These are phyloP conservation scores for Lasiodiplodia gonubiensis DNA, from an alignment of 2,329 filamentous ascomycete genomes.

Conservation along the genomic window DNA sequence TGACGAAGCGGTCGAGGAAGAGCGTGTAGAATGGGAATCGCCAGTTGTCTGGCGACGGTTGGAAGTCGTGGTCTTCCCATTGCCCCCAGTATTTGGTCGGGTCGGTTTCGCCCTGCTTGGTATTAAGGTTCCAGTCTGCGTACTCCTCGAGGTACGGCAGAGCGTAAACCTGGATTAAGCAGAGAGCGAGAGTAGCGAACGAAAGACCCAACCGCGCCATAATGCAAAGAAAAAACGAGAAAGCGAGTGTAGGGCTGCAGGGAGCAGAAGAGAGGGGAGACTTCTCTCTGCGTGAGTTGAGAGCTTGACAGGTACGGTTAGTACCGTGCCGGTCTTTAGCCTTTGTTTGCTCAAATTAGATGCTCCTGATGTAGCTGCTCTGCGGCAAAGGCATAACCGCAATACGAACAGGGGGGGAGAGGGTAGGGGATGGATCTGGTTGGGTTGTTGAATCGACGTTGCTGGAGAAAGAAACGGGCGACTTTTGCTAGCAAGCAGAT, in stretches of 20 bases:
- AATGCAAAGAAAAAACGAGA: constrained; percentile 21
- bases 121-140: constrained; percentile 65
- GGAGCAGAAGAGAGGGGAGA: constrained; percentile 15
- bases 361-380: constrained; percentile 4
- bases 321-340: constrained; percentile 13
- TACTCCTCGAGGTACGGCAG: constrained; percentile 56
- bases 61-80: constrained; percentile 61
- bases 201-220: constrained; percentile 25
- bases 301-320: constrained; percentile 18
- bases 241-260: constrained; percentile 27
- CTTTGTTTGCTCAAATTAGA: constrained; percentile 9
- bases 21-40: constrained; percentile 70
- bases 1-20: constrained; percentile 68
- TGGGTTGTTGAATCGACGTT: constrained; percentile 7
- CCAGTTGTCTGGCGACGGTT: constrained; percentile 65
- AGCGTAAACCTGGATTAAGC: constrained; percentile 25
- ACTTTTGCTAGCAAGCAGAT: constrained; percentile 8
- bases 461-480: constrained; percentile 6
- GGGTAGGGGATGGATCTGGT: neutral
- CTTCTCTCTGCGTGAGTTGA: neutral
- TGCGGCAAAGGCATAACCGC: constrained; percentile 19
- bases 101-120: constrained; percentile 60
- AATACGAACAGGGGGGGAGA: constrained; percentile 22
- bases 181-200: constrained; percentile 26
- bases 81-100: constrained; percentile 65